phyloP scores from a whole-genome alignment of 2,329 filamentous ascomycete species.

The Arthrobotrys iridis region DNA sequence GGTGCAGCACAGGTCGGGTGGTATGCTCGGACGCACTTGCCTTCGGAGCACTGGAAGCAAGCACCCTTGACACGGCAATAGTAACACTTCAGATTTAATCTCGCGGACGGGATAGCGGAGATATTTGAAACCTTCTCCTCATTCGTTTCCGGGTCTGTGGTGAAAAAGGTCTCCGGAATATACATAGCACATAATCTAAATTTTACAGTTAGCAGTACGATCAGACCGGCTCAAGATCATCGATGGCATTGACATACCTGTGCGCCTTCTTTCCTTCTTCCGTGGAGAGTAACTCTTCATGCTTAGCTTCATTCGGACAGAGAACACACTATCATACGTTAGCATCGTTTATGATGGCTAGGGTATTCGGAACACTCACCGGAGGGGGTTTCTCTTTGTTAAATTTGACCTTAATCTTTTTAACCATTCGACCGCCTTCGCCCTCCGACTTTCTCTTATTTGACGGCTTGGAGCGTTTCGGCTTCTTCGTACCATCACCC shows the following conservation, averaged over 20 bases:
- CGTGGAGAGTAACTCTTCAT: conserved; percentile 82
- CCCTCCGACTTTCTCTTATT: conserved; percentile 48
- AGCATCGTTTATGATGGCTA: conserved; percentile 55
- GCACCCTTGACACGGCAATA: conserved; percentile 89
- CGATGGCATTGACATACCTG: conserved; percentile 62
- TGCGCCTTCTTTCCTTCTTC: conserved; percentile 89
- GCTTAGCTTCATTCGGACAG: conserved; percentile 88
- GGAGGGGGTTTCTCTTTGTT: conserved; percentile 64
- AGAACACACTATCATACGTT: conserved; percentile 72
- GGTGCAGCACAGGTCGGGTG: conserved; percentile 94
- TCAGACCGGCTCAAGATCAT: not conserved
- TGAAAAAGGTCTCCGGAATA: conserved; percentile 89
- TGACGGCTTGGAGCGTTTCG: conserved; percentile 63
- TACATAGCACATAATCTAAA: conserved; percentile 81
- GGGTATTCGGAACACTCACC: conserved; percentile 61
- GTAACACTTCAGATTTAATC: conserved; percentile 90
- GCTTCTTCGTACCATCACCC: conserved; percentile 66
- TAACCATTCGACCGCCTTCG: conserved; percentile 39
- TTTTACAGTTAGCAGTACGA: not conserved
- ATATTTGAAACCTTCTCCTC: conserved; percentile 80
- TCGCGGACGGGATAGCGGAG: conserved; percentile 82
- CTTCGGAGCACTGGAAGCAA: conserved; percentile 94
- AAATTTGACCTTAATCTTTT: conserved; percentile 73
- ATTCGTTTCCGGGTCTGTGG: conserved; percentile 70
- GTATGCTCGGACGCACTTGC: conserved; percentile 92